Percentiles rank a stretch among this genome's conserved stretches.
Evolutionary conservation across 2,329 filamentous ascomycete genomes (phyloP).

Genomic region (Aspergillus hortae): DNA sequence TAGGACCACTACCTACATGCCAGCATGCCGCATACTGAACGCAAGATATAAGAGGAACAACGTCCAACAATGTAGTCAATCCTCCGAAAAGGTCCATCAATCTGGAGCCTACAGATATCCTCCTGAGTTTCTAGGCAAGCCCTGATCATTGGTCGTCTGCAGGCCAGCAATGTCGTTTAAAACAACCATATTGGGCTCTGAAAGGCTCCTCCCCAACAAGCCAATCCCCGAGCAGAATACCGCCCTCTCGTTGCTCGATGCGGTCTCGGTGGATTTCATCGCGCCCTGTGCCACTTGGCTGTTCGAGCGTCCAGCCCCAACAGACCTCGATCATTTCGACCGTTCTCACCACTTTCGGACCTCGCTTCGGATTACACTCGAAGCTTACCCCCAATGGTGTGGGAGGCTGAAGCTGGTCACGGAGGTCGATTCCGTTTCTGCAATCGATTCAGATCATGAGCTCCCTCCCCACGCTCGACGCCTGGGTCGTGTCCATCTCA

Average conservation of each 20-base stretch:
- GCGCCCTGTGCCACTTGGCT: constrained; percentile 45
- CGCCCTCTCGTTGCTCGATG: constrained; percentile 33
- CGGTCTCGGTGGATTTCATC: constrained; percentile 40
- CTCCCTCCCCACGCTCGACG: constrained; percentile 12
- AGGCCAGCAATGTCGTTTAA: background rate
- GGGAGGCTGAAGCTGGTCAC: constrained; percentile 34
- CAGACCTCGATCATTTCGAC: constrained; percentile 4
- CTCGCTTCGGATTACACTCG: constrained; percentile 12
- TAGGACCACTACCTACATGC: too few species aligned
- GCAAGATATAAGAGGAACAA: too few species aligned
- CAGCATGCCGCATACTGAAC: too few species aligned
- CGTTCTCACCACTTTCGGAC: constrained; percentile 13
- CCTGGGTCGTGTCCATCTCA: constrained; percentile 29
- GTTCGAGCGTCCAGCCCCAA: constrained; percentile 29
- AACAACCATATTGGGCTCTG: constrained; percentile 6
- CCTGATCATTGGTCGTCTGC: background rate
- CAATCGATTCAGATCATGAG: background rate
- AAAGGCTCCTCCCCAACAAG: constrained; percentile 16
- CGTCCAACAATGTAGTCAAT: too few species aligned
- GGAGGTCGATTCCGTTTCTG: background rate
- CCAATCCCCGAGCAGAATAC: constrained; percentile 7
- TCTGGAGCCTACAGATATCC: too few species aligned
- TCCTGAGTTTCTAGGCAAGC: background rate
- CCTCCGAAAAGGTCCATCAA: too few species aligned
- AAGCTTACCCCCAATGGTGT: constrained; percentile 37